A percentile compares a stretch with the other conserved stretches of the same genome.
Conservation (phyloP, 148 eudicot genomes). For the Spergularia bocconei region DNA sequence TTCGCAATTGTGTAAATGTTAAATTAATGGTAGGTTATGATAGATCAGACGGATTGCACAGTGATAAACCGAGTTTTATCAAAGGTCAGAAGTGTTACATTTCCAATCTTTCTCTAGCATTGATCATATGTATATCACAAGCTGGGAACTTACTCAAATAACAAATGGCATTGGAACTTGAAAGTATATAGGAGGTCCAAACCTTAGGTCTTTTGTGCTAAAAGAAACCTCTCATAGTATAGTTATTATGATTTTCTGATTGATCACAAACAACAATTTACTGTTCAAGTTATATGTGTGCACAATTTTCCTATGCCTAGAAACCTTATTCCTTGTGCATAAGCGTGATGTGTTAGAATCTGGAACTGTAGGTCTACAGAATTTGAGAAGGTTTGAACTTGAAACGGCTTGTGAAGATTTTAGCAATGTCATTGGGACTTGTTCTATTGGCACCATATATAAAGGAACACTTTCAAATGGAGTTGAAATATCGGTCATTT, state of each 20-base stretch:
- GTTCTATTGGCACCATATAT: slow-evolving; percentile 62
- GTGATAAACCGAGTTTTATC: slow-evolving; percentile 24
- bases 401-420: slow-evolving; percentile 94
- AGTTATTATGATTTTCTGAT: neutral
- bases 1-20: slow-evolving; percentile 17
- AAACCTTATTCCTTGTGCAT: neutral
- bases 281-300: neutral
- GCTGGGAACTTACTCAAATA: neutral
- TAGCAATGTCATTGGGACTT: slow-evolving; percentile 74
- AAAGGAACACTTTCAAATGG: slow-evolving; percentile 85
- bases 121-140: neutral
- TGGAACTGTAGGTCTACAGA: slow-evolving; percentile 55
- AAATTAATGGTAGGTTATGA: slow-evolving; percentile 27
- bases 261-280: neutral
- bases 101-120: neutral
- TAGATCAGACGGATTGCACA: slow-evolving; percentile 25
- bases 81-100: slow-evolving; percentile 34
- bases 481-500: slow-evolving; percentile 74
- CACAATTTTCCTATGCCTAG: neutral
- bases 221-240: neutral
- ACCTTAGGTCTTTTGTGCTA: neutral
- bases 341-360: slow-evolving; percentile 13
- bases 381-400: slow-evolving; percentile 74
- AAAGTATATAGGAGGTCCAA: neutral
- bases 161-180: neutral